Evolutionary conservation across 192 early-diverging fungal species (phyloP).

Genomic region (Gryganskiella cystojenkinii): DNA sequence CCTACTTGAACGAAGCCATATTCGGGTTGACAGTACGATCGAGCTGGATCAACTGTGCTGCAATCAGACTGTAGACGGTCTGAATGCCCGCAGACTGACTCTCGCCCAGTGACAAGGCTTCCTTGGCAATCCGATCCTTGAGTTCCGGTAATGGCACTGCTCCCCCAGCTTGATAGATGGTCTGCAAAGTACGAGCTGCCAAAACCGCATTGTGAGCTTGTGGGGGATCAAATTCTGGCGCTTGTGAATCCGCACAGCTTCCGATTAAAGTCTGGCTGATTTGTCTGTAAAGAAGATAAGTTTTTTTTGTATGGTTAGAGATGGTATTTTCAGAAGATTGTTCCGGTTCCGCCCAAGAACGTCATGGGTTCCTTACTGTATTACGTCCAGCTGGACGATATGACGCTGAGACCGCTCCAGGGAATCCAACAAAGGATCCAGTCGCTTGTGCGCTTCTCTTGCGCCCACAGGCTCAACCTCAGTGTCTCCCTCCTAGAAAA

Average conservation of each 20-base stretch:
- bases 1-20: slow-evolving; percentile 19
- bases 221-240: slow-evolving; percentile 34
- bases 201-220: slow-evolving; percentile 3
- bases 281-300: slow-evolving; percentile 21
- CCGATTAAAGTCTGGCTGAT: slow-evolving; percentile 31
- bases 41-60: slow-evolving; percentile 35
- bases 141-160: slow-evolving; percentile 16
- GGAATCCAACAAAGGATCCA: slow-evolving; percentile 24
- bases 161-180: slow-evolving; percentile 17
- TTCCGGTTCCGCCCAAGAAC: too few species aligned
- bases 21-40: slow-evolving; percentile 37
- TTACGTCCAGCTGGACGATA: slow-evolving; percentile 32
- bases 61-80: slow-evolving; percentile 35
- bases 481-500: slow-evolving; percentile 35
- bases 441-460: slow-evolving; percentile 22
- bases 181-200: slow-evolving; percentile 20
- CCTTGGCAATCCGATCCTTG: slow-evolving; percentile 28
- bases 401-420: slow-evolving; percentile 27
- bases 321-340: background rate
- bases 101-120: slow-evolving; percentile 16
- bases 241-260: slow-evolving; percentile 15
- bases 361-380: slow-evolving; percentile 23
- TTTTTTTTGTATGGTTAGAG: background rate
- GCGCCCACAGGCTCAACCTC: slow-evolving; percentile 11
- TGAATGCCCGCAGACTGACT: slow-evolving; percentile 19